phyloP scores from a whole-genome alignment of 2,329 filamentous ascomycete genomes.

The Aspergillus neoniger region DNA sequence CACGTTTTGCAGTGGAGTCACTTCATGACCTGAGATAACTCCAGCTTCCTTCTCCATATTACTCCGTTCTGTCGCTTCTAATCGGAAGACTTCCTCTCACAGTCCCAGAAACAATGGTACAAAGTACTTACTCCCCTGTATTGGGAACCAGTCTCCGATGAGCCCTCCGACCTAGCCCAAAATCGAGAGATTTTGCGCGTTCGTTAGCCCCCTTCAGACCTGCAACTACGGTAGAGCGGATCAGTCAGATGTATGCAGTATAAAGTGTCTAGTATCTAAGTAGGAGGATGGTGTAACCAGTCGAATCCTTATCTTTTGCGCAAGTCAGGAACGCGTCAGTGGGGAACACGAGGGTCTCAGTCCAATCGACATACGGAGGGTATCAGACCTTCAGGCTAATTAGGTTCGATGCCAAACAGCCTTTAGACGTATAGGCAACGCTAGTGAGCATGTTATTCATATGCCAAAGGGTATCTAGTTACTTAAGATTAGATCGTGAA shows the following conservation, averaged over 20 bases:
- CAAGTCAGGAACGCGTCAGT: constrained; percentile 35
- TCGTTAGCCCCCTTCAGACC: neutral
- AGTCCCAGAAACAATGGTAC: neutral
- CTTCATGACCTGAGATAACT: constrained; percentile 3
- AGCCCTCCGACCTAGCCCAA: no score
- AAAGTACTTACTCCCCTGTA: neutral
- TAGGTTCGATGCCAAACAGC: constrained; percentile 16
- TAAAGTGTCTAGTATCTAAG: neutral
- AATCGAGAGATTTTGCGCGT: no score
- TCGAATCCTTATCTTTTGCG: constrained; percentile 14
- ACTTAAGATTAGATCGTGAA: neutral
- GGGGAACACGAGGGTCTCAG: constrained; percentile 24
- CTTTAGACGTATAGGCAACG: constrained; percentile 3
- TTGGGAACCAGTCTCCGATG: neutral
- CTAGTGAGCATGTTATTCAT: constrained; percentile 19
- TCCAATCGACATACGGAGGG: constrained; percentile 21
- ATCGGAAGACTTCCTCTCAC: neutral
- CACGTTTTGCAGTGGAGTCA: constrained; percentile 11
- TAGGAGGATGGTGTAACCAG: neutral
- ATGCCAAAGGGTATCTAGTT: neutral
- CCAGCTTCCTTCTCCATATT: constrained; percentile 2
- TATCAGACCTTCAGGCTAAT: constrained; percentile 20
- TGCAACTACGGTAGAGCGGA: neutral
- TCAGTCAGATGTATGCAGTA: neutral
- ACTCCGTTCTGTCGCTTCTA: constrained; percentile 1